phyloP scores from a whole-genome alignment of 208 protist species.

The Acanthamoeba castellanii region DNA sequence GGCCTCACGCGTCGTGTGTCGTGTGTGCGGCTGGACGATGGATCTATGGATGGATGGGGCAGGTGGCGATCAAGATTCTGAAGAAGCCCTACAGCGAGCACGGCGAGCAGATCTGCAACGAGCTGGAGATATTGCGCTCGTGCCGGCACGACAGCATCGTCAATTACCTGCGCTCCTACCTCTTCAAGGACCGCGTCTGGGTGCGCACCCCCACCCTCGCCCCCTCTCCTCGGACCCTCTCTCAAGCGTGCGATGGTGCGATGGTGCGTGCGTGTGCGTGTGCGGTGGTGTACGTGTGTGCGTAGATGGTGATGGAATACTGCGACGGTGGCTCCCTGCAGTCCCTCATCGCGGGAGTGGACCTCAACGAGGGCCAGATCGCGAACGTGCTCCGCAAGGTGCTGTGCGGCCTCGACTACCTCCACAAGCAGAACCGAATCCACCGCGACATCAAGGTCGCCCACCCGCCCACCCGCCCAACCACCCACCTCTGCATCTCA shows the following conservation, averaged over 20 bases:
- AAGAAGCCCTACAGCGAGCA: conserved; percentile 29
- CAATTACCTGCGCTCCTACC: conserved; percentile 48
- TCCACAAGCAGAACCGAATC: conserved; percentile 53
- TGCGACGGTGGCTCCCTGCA: conserved; percentile 59
- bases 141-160: conserved; percentile 68
- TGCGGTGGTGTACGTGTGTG: no score
- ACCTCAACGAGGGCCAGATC: conserved; percentile 65
- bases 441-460: conserved; percentile 70
- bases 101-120: conserved; percentile 18
- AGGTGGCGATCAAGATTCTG: conserved; percentile 71
- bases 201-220: neutral
- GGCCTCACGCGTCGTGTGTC: no score
- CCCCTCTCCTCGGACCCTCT: neutral
- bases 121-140: conserved; percentile 6
- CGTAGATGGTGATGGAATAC: conserved; percentile 67
- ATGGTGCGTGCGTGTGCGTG: no score
- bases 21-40: no score
- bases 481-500: no score
- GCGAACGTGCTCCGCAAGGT: conserved; percentile 29
- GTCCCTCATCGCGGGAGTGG: neutral
- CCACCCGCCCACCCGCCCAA: no score
- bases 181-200: conserved; percentile 48
- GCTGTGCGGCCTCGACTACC: conserved; percentile 23
- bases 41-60: no score
- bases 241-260: no score